A percentile compares a stretch with the other conserved stretches of the same genome.
Evolutionary conservation across 495 filamentous ascomycete genomes (phyloP).

Genomic region (Podospora appendiculata): DNA sequence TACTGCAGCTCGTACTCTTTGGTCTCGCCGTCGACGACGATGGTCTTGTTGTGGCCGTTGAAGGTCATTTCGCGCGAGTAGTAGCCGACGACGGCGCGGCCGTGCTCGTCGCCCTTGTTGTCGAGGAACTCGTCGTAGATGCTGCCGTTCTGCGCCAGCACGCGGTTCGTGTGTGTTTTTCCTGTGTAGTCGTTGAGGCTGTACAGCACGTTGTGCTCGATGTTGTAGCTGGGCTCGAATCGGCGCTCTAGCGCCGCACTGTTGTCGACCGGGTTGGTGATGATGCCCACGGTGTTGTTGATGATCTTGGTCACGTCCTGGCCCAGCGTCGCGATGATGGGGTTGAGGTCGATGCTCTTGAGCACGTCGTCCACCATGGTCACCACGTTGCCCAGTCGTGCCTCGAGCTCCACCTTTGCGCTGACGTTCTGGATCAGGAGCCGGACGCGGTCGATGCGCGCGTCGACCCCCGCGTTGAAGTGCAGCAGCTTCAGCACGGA

Average conservation of each 20-base stretch:
- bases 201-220: conserved; percentile 46
- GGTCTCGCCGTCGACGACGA: conserved; percentile 33
- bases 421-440: conserved; percentile 47
- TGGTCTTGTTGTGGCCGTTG: conserved; percentile 43
- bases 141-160: conserved; percentile 46
- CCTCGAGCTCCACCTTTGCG: conserved; percentile 50
- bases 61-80: conserved; percentile 45
- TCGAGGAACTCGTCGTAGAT: conserved; percentile 45
- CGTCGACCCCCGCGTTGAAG: conserved; percentile 50
- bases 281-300: conserved; percentile 31
- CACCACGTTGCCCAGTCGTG: conserved; percentile 47
- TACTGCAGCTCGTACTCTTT: conserved; percentile 41
- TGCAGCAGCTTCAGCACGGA: conserved; percentile 46
- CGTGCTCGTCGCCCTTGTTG: conserved; percentile 39
- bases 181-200: conserved; percentile 48
- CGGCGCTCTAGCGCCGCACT: conserved; percentile 11
- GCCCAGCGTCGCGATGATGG: conserved; percentile 46
- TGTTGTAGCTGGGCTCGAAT: conserved; percentile 28
- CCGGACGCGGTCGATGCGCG: conserved; percentile 42
- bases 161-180: conserved; percentile 46
- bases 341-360: conserved; percentile 49
- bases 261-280: conserved; percentile 14
- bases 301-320: conserved; percentile 38
- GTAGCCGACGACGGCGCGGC: conserved; percentile 33
- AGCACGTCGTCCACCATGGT: conserved; percentile 46